phyloP scores from a whole-genome alignment of 768 basidiomycete genomes.

The Boletus subcaerulescens region DNA sequence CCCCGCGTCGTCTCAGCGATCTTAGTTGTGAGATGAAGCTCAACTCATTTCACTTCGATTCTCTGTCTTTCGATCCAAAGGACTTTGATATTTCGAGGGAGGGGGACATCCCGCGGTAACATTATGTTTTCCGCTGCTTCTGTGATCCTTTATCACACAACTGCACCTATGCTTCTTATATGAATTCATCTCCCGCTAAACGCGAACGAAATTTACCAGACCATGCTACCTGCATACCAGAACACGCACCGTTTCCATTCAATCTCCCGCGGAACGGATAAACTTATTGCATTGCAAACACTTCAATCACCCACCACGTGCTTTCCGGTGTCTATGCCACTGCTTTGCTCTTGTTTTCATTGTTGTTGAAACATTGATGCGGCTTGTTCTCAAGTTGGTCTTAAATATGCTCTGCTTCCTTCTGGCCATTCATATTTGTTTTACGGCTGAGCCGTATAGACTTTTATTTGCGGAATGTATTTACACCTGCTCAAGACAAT shows the following conservation, averaged over 20 bases:
- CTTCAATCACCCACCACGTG: slow-evolving; percentile 4
- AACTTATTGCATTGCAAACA: background rate
- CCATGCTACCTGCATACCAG: background rate
- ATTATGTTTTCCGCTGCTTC: background rate
- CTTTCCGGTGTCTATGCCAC: slow-evolving; percentile 13
- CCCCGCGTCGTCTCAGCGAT: slow-evolving; percentile 32
- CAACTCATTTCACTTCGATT: slow-evolving; percentile 72
- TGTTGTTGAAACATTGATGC: slow-evolving; percentile 6
- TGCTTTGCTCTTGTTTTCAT: slow-evolving; percentile 13
- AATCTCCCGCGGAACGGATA: slow-evolving; percentile 3
- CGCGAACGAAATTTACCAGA: too few species aligned
- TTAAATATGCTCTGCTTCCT: slow-evolving; percentile 1
- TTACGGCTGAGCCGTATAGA: slow-evolving; percentile 13
- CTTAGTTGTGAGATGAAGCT: slow-evolving; percentile 62
- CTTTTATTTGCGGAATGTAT: background rate
- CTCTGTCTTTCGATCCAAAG: slow-evolving; percentile 63
- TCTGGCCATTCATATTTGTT: slow-evolving; percentile 2
- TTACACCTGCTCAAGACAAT: background rate
- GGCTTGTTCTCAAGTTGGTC: slow-evolving; percentile 9
- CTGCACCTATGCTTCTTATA: slow-evolving; percentile 1
- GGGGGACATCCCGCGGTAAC: slow-evolving; percentile 13
- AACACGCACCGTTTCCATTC: background rate
- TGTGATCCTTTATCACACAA: background rate
- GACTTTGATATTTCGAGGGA: slow-evolving; percentile 39
- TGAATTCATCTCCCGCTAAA: slow-evolving; percentile 1